Conservation (phyloP, 371 early-diverging fungal genomes). For the Rhizopus stolonifer region DNA sequence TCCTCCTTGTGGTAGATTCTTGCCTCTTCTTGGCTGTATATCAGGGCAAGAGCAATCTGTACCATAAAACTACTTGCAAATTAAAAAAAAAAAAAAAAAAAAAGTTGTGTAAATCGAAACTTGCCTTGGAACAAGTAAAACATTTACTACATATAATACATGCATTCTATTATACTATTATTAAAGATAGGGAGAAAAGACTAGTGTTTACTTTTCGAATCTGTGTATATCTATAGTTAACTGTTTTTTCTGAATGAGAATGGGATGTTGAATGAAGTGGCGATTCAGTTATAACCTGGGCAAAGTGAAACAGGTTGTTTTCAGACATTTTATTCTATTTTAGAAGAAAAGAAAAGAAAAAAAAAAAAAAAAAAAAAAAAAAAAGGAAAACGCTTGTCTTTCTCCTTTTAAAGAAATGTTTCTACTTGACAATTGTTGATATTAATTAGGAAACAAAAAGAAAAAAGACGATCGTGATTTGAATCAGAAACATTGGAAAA, state of each 20-base stretch:
- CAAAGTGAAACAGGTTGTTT: constrained; percentile 47
- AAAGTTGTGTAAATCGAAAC: no score
- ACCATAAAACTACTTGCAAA: constrained; percentile 36
- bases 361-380: constrained; percentile 5
- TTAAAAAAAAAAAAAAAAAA: no score
- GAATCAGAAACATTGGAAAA: no score
- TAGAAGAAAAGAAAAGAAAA: not conserved
- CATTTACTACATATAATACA: constrained; percentile 52
- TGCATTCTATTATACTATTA: constrained; percentile 38
- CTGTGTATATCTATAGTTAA: constrained; percentile 21
- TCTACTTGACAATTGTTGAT: no score
- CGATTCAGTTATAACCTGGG: constrained; percentile 39
- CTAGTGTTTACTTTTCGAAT: constrained; percentile 30
- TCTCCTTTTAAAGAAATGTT: no score
- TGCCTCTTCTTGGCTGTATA: constrained; percentile 50
- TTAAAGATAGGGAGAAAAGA: not conserved
- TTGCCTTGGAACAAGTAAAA: constrained; percentile 53
- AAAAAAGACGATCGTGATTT: no score
- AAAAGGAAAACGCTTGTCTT: not conserved
- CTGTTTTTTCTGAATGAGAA: constrained; percentile 7
- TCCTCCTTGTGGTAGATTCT: constrained; percentile 46
- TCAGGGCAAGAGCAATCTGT: constrained; percentile 44
- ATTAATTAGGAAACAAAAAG: no score
- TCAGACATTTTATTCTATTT: constrained; percentile 26
- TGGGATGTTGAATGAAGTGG: constrained; percentile 17